phyloP scores from a whole-genome alignment of 2,329 filamentous ascomycete species.

The Fusarium siculi region DNA sequence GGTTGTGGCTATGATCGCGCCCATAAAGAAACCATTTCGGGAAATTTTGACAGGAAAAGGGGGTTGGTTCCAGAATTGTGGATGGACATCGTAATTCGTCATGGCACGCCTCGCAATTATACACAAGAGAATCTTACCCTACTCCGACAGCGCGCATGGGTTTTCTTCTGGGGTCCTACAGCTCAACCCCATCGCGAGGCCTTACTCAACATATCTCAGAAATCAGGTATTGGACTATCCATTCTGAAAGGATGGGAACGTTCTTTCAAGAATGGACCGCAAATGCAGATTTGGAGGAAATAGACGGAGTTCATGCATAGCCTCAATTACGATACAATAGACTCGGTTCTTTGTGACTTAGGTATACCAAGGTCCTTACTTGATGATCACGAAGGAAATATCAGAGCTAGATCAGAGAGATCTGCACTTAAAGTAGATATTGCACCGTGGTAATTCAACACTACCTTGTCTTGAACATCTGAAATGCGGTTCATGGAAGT shows the following conservation, averaged over 20 bases:
- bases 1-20: background rate
- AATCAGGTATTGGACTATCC: too few relatives aligned
- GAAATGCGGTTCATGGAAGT: background rate
- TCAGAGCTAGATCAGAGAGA: background rate
- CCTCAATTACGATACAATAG: too few relatives aligned
- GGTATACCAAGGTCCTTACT: background rate
- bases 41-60: background rate
- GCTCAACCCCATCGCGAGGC: background rate
- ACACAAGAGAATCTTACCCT: background rate
- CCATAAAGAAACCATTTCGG: background rate
- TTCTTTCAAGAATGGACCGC: background rate
- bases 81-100: background rate
- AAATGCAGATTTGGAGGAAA: background rate
- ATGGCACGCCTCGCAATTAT: background rate
- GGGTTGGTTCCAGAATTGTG: background rate
- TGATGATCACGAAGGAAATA: background rate
- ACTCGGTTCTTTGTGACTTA: background rate
- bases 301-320: background rate
- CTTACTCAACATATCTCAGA: background rate
- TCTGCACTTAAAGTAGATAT: background rate
- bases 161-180: slow-evolving; percentile 1
- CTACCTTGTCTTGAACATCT: background rate
- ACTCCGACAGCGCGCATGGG: slow-evolving; percentile 1
- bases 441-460: background rate
- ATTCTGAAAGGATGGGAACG: background rate